Conservation (phyloP, 805 yeast genomes). For the Candida glaebosa region DNA sequence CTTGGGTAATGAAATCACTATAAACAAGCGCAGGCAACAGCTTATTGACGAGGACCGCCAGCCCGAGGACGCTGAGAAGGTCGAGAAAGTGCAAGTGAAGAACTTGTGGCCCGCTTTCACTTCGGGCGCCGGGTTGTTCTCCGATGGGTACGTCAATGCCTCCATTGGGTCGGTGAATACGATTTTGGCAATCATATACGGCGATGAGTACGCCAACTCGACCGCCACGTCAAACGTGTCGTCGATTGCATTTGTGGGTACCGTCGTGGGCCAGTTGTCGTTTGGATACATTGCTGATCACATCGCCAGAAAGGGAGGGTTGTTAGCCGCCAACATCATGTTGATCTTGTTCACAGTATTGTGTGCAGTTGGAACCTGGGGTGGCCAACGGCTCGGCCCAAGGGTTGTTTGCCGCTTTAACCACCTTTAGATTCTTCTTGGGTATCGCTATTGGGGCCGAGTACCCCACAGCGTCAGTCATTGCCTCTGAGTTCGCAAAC, state of each 20-base stretch:
- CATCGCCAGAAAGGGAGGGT: conserved; percentile 75
- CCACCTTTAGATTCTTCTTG: conserved; percentile 79
- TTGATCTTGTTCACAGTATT: conserved; percentile 75
- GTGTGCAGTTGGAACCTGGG: conserved; percentile 82
- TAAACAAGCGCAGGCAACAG: conserved; percentile 22
- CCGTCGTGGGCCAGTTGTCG: conserved; percentile 77
- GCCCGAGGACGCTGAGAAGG: conserved; percentile 21
- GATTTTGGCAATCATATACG: conserved; percentile 65
- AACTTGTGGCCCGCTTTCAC: conserved; percentile 64
- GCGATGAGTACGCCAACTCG: conserved; percentile 56
- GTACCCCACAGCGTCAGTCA: conserved; percentile 90
- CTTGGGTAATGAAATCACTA: conserved; percentile 41
- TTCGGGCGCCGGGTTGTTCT: conserved; percentile 89
- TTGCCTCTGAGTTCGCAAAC: conserved; percentile 88
- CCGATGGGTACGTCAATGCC: conserved; percentile 91
- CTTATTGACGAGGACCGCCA: conserved; percentile 15
- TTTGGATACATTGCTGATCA: conserved; percentile 84
- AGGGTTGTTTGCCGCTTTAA: conserved; percentile 81
- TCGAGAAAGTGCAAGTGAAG: conserved; percentile 16
- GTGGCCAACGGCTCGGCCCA: conserved; percentile 60
- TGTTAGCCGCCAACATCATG: conserved; percentile 73
- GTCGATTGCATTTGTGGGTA: conserved; percentile 88
- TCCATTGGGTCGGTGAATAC: conserved; percentile 76
- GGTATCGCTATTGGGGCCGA: conserved; percentile 95
- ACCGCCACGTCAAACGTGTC: conserved; percentile 75